These are phyloP conservation scores for Lantana camara DNA, from an alignment of 257 asterid species.

Conservation along the genomic window DNA sequence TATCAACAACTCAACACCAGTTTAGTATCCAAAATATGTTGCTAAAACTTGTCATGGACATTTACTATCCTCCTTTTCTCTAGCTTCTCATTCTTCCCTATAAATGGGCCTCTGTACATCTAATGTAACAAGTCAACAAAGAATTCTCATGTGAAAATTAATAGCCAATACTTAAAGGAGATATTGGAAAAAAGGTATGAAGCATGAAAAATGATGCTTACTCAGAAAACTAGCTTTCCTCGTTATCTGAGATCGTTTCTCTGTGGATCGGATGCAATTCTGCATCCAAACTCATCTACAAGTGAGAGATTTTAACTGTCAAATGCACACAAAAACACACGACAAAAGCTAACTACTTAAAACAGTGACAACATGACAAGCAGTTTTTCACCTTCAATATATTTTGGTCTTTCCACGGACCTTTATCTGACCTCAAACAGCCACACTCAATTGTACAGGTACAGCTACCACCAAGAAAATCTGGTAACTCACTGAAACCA, in stretches of 20 bases:
- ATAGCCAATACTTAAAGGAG: neutral
- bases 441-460: conserved; percentile 44
- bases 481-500: conserved; percentile 49
- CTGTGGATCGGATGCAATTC: conserved; percentile 29
- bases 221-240: conserved; percentile 32
- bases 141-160: conserved; percentile 8
- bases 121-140: conserved; percentile 9
- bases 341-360: neutral
- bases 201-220: conserved; percentile 18
- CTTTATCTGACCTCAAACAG: conserved; percentile 51
- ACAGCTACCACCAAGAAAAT: conserved; percentile 55
- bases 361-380: neutral
- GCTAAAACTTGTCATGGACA: neutral
- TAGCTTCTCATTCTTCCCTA: conserved; percentile 13
- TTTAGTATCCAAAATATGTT: neutral
- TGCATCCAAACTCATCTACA: conserved; percentile 28
- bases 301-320: conserved; percentile 11
- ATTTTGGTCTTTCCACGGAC: conserved; percentile 54
- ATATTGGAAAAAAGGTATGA: neutral
- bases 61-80: conserved; percentile 1
- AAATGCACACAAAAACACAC: neutral
- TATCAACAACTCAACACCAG: neutral
- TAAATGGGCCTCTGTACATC: conserved; percentile 3
- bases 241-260: conserved; percentile 25
- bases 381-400: conserved; percentile 33